phyloP scores from a whole-genome alignment of 345 rosid species.

The Lepidium aucheri region DNA sequence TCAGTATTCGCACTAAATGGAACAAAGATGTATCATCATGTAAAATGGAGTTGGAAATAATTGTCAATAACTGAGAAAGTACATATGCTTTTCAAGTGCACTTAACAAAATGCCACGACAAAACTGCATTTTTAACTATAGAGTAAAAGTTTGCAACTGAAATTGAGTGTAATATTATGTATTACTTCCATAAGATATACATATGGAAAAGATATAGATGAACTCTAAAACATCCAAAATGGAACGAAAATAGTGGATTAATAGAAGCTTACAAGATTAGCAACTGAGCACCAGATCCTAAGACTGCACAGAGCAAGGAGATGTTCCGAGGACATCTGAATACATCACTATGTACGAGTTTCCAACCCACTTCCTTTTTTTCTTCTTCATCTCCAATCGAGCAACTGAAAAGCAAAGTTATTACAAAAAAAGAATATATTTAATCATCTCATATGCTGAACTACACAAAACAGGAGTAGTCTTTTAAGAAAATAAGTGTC shows the following conservation, averaged over 20 bases:
- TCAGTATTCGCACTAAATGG: background rate
- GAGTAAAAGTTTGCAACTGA: background rate
- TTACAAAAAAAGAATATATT: background rate
- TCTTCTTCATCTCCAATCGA: constrained; percentile 70
- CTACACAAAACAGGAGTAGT: background rate
- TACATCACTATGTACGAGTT: constrained; percentile 65
- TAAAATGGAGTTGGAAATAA: background rate
- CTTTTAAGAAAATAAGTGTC: background rate
- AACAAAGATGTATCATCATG: background rate
- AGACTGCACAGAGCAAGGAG: constrained; percentile 59
- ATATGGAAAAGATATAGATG: background rate
- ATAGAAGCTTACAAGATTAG: constrained; percentile 54
- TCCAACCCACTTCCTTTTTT: constrained; percentile 72
- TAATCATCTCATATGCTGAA: background rate
- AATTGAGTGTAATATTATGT: background rate
- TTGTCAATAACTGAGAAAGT: background rate
- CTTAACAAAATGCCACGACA: background rate
- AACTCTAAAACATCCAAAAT: background rate
- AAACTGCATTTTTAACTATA: background rate
- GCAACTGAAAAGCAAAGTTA: constrained; percentile 32
- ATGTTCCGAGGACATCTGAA: constrained; percentile 56
- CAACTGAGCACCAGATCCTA: constrained; percentile 76
- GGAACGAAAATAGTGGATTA: background rate
- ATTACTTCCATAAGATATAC: background rate
- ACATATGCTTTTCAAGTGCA: background rate